Conservation (phyloP, 2,329 filamentous ascomycete species). For the Aspergillus glaucus region DNA sequence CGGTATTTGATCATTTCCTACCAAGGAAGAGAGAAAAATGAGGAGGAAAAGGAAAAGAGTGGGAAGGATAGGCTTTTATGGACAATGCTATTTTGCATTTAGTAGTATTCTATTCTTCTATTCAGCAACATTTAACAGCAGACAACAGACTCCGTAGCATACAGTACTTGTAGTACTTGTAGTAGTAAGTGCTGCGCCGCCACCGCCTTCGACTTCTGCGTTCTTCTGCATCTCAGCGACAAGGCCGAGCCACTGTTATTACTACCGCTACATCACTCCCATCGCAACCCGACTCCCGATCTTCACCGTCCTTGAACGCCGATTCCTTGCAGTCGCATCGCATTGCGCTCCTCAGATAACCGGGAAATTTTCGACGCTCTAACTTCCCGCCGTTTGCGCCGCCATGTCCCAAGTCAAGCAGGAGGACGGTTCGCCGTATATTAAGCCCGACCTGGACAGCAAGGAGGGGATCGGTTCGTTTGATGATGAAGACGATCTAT, state of each 20-base stretch:
- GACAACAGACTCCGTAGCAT: too few species aligned
- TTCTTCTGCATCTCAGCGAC: constrained; percentile 1
- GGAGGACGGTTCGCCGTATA: constrained; percentile 33
- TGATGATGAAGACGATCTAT: constrained; percentile 60
- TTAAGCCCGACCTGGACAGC: constrained; percentile 37
- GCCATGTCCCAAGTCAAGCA: constrained; percentile 35
- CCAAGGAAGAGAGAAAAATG: too few species aligned
- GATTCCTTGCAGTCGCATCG: constrained; percentile 5
- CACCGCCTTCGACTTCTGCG: constrained; percentile 16
- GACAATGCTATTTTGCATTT: too few species aligned
- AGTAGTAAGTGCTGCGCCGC: not conserved
- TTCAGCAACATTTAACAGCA: too few species aligned
- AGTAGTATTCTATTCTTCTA: too few species aligned
- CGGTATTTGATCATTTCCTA: too few species aligned
- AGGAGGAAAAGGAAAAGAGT: too few species aligned
- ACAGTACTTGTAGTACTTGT: not conserved
- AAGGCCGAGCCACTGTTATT: not conserved
- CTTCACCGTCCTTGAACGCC: constrained; percentile 6
- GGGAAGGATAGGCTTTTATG: too few species aligned
- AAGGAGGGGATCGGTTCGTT: constrained; percentile 29
- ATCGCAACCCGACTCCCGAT: not conserved
- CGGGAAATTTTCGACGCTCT: not conserved
- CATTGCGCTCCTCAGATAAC: not conserved
- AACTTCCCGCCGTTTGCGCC: constrained; percentile 4
- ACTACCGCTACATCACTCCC: constrained; percentile 6